Conservation (phyloP, 345 rosid species). For the Melaleuca alternifolia region DNA sequence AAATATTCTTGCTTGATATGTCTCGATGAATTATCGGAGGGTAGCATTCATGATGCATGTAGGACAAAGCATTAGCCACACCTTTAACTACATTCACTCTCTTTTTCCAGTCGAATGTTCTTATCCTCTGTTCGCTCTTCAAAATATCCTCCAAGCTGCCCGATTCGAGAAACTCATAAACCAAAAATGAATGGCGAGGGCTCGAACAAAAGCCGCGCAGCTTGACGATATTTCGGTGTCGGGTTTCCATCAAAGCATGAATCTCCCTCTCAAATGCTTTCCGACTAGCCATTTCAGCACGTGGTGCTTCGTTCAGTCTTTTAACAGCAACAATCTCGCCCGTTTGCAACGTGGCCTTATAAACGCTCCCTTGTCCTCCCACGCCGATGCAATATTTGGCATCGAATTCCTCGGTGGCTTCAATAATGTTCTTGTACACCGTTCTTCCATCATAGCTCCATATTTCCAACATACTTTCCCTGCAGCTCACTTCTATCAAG, state of each 20-base stretch:
- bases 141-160: conserved; percentile 13
- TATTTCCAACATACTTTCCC: background rate
- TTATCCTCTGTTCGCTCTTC: background rate
- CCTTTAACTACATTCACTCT: background rate
- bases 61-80: background rate
- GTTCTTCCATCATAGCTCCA: conserved; percentile 4
- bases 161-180: conserved; percentile 14
- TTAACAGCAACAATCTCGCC: conserved; percentile 10
- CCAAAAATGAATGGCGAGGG: conserved; percentile 9
- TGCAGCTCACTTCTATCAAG: background rate
- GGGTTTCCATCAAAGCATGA: conserved; percentile 4
- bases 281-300: background rate
- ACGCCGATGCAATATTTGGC: conserved; percentile 7
- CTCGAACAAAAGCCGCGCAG: conserved; percentile 23
- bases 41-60: conserved; percentile 3
- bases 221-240: conserved; percentile 26
- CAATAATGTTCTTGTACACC: conserved; percentile 6
- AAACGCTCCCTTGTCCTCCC: conserved; percentile 13
- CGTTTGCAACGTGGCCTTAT: conserved; percentile 5
- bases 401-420: conserved; percentile 9
- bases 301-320: background rate
- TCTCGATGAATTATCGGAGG: conserved; percentile 2
- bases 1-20: conserved; percentile 3
- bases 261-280: conserved; percentile 12
- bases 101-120: conserved; percentile 12